Evolutionary conservation across 257 asterid genomes (phyloP).

Genomic region (Nicotiana attenuata): DNA sequence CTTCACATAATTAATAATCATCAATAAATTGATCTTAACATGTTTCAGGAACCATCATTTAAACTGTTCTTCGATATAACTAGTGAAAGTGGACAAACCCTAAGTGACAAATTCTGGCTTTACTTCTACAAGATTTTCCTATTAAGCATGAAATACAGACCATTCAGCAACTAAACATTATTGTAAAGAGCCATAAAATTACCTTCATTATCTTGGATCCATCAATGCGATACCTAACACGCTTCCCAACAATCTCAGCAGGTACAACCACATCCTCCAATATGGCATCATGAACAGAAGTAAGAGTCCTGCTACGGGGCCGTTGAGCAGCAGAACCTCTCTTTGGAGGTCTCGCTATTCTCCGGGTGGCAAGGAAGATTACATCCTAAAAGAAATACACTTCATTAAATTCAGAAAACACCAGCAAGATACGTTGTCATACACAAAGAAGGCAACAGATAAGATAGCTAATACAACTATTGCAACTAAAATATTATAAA

Average conservation of each 20-base stretch:
- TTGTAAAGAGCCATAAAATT: neutral
- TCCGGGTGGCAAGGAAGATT: slow-evolving; percentile 65
- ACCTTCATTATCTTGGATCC: slow-evolving; percentile 94
- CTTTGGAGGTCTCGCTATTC: slow-evolving; percentile 84
- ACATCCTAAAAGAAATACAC: slow-evolving; percentile 35
- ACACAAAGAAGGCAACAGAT: neutral
- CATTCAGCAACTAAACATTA: neutral
- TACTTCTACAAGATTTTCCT: neutral
- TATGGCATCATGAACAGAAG: slow-evolving; percentile 80
- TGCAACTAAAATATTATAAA: neutral
- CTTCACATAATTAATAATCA: neutral
- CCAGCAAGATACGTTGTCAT: neutral
- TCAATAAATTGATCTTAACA: neutral
- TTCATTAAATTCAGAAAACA: neutral
- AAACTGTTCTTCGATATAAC: neutral
- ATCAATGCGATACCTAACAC: slow-evolving; percentile 56
- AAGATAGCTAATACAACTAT: neutral
- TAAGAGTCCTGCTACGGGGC: slow-evolving; percentile 83
- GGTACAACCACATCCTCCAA: slow-evolving; percentile 89
- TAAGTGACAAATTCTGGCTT: neutral
- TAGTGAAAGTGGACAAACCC: neutral
- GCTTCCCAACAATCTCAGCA: slow-evolving; percentile 82
- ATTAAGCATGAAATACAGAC: neutral
- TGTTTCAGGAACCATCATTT: neutral
- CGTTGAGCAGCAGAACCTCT: slow-evolving; percentile 85